Evolutionary conservation across 2,329 filamentous ascomycete species (phyloP), one percentile per base, ranked within the genome.

Genomic region (Lasiodiplodia sp.): DNA sequence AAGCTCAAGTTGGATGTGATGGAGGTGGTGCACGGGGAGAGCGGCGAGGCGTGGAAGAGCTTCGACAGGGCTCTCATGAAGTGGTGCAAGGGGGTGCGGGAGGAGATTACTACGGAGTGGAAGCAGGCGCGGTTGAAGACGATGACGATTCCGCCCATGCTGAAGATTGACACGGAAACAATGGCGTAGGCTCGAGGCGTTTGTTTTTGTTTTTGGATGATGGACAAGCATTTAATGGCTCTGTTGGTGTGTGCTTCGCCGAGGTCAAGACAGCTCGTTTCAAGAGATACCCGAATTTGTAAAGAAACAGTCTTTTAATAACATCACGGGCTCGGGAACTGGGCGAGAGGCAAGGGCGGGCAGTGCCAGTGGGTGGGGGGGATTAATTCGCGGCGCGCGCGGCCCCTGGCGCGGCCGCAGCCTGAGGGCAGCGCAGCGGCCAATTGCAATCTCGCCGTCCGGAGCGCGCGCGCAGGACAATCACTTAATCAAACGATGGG

Each of bases 51-150:
- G 14, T 97, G 94, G 94, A 83, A 86, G 64, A 87, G 90, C 67
- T 96, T 99, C 71, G 94, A 99, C 78, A 84, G 87, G 6, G 94
- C 94, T 34, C 85, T 99, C 62, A 86, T 93, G 77, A 85, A 88
- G 75, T 99, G 96, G 96, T 94, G 92, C 79, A 86, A 86, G 72
- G 89, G 87, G 68, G 93, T 97, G 8, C 86, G 96, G 40, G 89
- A 92, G 77, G 95, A 98, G 82, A 88, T 98, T 72, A 87, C 90
- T 51, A 86, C 86, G 57, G 95, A 97, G 75, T 91, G 88, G 84
- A 82, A 75, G 78, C 81, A 81, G 73, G 79, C 77, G 70, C 78
- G 76, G 75, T 77, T 74, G 65, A 65, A 60, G 38, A 40, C 57
- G 52, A 74, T 75, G 72, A 71, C 70, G 51, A 75, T 75, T 72